phyloP scores from a whole-genome alignment of 345 rosid genomes.

The Euphorbia pulcherrima region DNA sequence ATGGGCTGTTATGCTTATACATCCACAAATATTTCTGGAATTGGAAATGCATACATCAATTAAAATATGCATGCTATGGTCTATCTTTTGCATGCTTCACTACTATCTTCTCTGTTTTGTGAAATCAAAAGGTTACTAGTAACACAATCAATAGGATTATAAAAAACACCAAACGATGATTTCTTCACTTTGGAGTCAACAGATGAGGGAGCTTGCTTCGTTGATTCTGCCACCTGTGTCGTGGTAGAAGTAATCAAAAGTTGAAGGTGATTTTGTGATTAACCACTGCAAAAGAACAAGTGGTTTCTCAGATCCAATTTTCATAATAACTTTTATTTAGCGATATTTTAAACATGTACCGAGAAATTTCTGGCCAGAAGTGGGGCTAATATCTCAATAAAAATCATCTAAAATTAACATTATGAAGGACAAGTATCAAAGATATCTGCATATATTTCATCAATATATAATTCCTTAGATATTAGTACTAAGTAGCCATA shows the following conservation, averaged over 20 bases:
- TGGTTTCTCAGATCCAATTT: background rate
- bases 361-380: background rate
- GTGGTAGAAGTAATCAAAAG: background rate
- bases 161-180: slow-evolving; percentile 21
- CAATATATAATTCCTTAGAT: background rate
- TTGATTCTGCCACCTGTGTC: slow-evolving; percentile 24
- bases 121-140: background rate
- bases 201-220: slow-evolving; percentile 9
- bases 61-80: background rate
- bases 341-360: background rate
- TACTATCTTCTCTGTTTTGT: background rate
- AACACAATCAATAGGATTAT: background rate
- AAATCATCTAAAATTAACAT: background rate
- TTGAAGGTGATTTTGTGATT: background rate
- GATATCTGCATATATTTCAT: background rate
- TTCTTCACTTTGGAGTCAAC: slow-evolving; percentile 22
- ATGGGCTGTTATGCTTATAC: background rate
- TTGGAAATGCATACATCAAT: background rate
- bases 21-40: background rate
- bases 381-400: background rate
- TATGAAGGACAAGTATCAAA: background rate
- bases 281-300: slow-evolving; percentile 4
- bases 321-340: background rate
- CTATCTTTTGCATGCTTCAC: background rate
- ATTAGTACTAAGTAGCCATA: background rate